phyloP scores from a whole-genome alignment of 495 filamentous ascomycete genomes.

The Lasiosphaeris hirsuta region DNA sequence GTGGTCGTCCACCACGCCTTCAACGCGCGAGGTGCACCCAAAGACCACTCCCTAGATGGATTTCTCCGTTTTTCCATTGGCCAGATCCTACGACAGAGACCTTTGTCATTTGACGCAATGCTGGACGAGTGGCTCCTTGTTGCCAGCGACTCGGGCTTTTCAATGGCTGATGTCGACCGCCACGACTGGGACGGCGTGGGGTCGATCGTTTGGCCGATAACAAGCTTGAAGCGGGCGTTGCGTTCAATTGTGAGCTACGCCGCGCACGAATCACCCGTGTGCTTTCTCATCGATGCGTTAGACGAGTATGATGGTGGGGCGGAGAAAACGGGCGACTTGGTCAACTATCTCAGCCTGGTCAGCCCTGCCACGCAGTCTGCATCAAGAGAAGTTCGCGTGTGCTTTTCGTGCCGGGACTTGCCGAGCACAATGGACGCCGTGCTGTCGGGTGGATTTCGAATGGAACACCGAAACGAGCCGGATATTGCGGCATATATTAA shows the following conservation, averaged over 20 bases:
- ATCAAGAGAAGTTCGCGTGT: not conserved
- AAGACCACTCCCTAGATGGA: constrained; percentile 9
- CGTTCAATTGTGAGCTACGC: not conserved
- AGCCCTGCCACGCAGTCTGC: not conserved
- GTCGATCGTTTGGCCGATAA: not conserved
- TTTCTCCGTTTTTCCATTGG: constrained; percentile 8
- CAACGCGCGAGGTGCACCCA: constrained; percentile 1
- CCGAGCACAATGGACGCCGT: not conserved
- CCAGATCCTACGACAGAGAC: constrained; percentile 4
- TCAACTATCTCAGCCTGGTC: not conserved
- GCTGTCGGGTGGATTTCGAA: constrained; percentile 4
- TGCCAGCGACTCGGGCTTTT: not conserved
- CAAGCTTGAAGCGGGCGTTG: constrained; percentile 5
- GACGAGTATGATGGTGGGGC: constrained; percentile 10
- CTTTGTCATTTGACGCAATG: constrained; percentile 6
- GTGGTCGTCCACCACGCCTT: constrained; percentile 11
- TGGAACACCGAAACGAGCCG: constrained; percentile 10
- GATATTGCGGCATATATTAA: constrained; percentile 12
- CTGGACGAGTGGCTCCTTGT: constrained; percentile 6
- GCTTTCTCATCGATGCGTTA: constrained; percentile 11
- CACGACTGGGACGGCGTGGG: not conserved
- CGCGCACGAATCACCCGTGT: not conserved
- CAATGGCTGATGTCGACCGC: not conserved
- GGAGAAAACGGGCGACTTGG: not conserved
- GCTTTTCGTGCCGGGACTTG: constrained; percentile 11